Evolutionary conservation across 2,329 filamentous ascomycete genomes (phyloP).

Genomic region (Phoma sp.): DNA sequence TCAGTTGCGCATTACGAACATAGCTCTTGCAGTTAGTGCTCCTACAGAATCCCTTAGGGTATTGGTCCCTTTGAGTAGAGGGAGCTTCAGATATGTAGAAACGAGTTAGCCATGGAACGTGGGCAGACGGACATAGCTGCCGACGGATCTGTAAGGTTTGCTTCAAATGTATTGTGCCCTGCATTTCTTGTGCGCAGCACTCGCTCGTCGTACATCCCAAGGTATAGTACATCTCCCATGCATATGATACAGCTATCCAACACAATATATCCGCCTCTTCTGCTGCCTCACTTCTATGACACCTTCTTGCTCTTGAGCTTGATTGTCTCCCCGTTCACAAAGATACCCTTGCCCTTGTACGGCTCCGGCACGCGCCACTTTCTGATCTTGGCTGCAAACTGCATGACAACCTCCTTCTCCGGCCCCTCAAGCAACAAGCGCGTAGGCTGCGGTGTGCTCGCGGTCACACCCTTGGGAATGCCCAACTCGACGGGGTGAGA

Average conservation of each 20-base stretch:
- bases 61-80: too few relatives aligned
- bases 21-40: too few relatives aligned
- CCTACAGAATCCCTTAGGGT: too few relatives aligned
- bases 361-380: constrained; percentile 92
- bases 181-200: not conserved
- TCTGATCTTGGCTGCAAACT: constrained; percentile 87
- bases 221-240: constrained; percentile 29
- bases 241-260: constrained; percentile 28
- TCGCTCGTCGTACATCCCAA: constrained; percentile 6
- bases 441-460: constrained; percentile 87
- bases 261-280: constrained; percentile 2
- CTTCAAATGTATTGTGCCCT: not conserved
- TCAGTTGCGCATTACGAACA: too few relatives aligned
- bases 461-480: constrained; percentile 81
- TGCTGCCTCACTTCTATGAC: constrained; percentile 43
- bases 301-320: constrained; percentile 91
- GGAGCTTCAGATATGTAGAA: too few relatives aligned
- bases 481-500: constrained; percentile 93
- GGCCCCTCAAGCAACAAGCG: constrained; percentile 87
- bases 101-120: too few relatives aligned
- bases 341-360: constrained; percentile 99
- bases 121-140: too few relatives aligned
- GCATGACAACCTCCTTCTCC: constrained; percentile 84
- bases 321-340: constrained; percentile 96
- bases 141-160: not conserved